These are phyloP conservation scores for Ploettnerulaceae sp. DNA, from an alignment of 2,329 filamentous ascomycete species.

Conservation along the genomic window DNA sequence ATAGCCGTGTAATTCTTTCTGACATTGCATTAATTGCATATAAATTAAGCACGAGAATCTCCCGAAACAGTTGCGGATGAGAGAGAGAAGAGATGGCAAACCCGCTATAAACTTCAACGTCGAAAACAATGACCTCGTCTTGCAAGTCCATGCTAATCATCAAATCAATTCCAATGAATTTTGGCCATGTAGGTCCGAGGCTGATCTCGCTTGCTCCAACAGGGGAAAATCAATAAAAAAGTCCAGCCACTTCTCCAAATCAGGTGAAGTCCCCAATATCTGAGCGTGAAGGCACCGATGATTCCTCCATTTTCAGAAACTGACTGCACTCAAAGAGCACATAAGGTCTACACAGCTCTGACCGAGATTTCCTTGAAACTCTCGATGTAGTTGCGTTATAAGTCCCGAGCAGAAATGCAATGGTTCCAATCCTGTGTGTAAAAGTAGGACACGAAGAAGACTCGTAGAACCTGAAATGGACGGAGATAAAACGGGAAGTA, in stretches of 20 bases:
- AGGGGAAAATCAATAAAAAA: conserved; percentile 3
- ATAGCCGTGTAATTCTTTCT: conserved; percentile 13
- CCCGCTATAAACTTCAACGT: neutral
- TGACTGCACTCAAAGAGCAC: neutral
- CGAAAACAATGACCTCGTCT: neutral
- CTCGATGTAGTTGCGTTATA: neutral
- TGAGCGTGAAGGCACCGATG: neutral
- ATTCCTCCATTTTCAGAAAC: neutral
- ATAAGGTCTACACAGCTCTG: no score
- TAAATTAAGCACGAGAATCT: conserved; percentile 1
- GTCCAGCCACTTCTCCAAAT: conserved; percentile 2
- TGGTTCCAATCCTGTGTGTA: neutral
- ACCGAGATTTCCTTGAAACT: neutral
- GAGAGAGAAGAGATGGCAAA: conserved; percentile 1
- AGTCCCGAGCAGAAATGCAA: neutral
- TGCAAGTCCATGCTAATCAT: neutral
- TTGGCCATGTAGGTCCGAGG: neutral
- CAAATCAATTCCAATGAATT: neutral
- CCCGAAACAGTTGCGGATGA: no score
- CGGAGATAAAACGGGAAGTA: neutral
- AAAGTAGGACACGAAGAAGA: neutral
- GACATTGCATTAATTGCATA: conserved; percentile 6
- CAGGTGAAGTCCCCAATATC: neutral
- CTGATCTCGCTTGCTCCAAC: neutral
- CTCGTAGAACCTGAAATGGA: neutral